phyloP scores from a whole-genome alignment of 2,329 filamentous ascomycete genomes.

The Penicillium aurantiogriseum region DNA sequence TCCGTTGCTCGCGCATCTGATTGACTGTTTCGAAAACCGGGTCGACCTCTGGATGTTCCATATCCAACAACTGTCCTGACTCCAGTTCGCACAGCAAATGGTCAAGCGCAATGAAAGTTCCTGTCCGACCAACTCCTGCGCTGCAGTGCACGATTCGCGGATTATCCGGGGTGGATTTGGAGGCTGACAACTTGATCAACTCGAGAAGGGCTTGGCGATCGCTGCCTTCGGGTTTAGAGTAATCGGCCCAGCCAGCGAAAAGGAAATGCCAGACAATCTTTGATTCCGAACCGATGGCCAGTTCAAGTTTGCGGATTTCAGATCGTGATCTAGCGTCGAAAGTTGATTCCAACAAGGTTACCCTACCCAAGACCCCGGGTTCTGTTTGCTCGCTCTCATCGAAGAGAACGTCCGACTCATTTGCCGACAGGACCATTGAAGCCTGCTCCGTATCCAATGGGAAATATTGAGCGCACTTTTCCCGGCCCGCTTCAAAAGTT shows the following conservation, averaged over 20 bases:
- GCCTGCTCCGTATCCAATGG: slow-evolving; percentile 58
- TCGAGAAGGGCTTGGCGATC: slow-evolving; percentile 52
- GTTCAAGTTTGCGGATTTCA: slow-evolving; percentile 70
- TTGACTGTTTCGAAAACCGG: slow-evolving; percentile 78
- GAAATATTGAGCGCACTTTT: slow-evolving; percentile 91
- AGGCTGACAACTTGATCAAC: slow-evolving; percentile 50
- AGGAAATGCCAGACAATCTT: slow-evolving; percentile 79
- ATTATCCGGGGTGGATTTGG: slow-evolving; percentile 53
- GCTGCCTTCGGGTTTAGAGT: slow-evolving; percentile 67
- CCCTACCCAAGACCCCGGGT: slow-evolving; percentile 61
- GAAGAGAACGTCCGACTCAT: slow-evolving; percentile 40
- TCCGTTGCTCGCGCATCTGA: slow-evolving; percentile 76
- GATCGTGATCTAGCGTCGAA: slow-evolving; percentile 59
- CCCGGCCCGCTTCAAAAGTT: slow-evolving; percentile 70
- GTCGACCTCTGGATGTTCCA: slow-evolving; percentile 55
- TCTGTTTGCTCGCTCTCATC: slow-evolving; percentile 67
- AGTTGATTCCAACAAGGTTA: slow-evolving; percentile 59
- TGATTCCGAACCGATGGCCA: slow-evolving; percentile 51
- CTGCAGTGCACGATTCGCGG: slow-evolving; percentile 85
- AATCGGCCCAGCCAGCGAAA: slow-evolving; percentile 88
- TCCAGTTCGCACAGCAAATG: slow-evolving; percentile 81
- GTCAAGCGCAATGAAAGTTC: slow-evolving; percentile 95
- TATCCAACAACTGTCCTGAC: slow-evolving; percentile 62
- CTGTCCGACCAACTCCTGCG: slow-evolving; percentile 88
- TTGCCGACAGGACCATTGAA: slow-evolving; percentile 44